A percentile compares a stretch with the other conserved stretches of the same genome.
Conservation (phyloP, 345 rosid genomes). For the Gossypium stocksii region DNA sequence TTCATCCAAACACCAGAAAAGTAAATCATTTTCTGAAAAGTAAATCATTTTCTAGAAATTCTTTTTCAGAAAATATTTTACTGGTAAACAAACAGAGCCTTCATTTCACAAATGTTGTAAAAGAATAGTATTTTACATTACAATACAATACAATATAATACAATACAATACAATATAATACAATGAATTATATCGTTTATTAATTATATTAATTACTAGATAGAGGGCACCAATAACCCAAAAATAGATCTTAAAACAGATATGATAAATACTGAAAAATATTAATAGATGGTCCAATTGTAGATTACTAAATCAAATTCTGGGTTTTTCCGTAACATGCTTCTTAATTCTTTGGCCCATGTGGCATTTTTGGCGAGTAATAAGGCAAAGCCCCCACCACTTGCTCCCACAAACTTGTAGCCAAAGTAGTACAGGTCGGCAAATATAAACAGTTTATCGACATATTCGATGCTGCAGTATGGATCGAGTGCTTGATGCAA, state of each 20-base stretch:
- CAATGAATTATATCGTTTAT: background rate
- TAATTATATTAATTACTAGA: too few relatives aligned
- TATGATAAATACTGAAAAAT: too few relatives aligned
- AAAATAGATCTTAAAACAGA: too few relatives aligned
- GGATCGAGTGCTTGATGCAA: slow-evolving; percentile 98
- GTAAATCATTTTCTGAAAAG: too few relatives aligned
- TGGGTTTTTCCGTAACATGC: slow-evolving; percentile 41
- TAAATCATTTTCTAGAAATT: too few relatives aligned
- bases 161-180: background rate
- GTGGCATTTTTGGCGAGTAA: slow-evolving; percentile 57
- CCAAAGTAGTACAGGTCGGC: slow-evolving; percentile 78
- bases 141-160: too few relatives aligned
- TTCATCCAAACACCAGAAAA: too few relatives aligned
- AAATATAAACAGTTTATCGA: slow-evolving; percentile 62
- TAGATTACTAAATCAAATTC: slow-evolving; percentile 54
- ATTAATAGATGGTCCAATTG: slow-evolving; percentile 48
- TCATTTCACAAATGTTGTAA: background rate
- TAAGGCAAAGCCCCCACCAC: slow-evolving; percentile 91
- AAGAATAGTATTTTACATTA: background rate
- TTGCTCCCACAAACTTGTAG: slow-evolving; percentile 94
- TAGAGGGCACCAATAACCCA: too few relatives aligned
- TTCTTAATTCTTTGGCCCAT: slow-evolving; percentile 46
- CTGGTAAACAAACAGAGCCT: too few relatives aligned
- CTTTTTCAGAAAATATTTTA: too few relatives aligned
- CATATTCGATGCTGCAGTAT: slow-evolving; percentile 82